phyloP scores from a whole-genome alignment of 176 grass and related monocot genomes.

The Rhynchospora tenuis region DNA sequence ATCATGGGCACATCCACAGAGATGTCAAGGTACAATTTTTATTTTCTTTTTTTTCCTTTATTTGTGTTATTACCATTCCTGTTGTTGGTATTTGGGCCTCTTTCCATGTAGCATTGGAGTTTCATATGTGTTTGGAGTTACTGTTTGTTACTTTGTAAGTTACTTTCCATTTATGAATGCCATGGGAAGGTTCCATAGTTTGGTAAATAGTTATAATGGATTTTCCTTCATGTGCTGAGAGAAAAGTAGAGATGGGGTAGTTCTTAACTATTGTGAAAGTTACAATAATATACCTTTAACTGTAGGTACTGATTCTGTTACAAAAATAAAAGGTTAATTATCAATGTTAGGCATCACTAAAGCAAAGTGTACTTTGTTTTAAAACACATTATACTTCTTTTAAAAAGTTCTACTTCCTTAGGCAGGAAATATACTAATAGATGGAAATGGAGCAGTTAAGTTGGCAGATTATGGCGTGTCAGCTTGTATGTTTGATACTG shows the following conservation, averaged over 20 bases:
- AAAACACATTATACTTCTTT: background rate
- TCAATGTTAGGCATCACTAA: background rate
- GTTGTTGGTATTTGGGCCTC: background rate
- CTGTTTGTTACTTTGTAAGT: background rate
- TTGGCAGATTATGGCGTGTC: conserved; percentile 95
- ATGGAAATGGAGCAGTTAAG: conserved; percentile 89
- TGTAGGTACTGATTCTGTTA: background rate
- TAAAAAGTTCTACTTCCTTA: conserved; percentile 51
- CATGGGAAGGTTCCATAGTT: background rate
- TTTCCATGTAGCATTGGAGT: background rate
- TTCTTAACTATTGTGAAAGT: background rate
- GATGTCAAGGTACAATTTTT: conserved; percentile 84
- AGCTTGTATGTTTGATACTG: conserved; percentile 94
- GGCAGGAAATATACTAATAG: conserved; percentile 98
- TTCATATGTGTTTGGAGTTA: background rate
- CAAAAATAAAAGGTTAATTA: no score
- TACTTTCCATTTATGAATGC: background rate
- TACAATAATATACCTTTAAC: background rate
- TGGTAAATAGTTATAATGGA: background rate
- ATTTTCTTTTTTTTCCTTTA: background rate
- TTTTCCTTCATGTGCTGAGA: background rate
- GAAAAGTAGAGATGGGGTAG: background rate
- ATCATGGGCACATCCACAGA: conserved; percentile 92
- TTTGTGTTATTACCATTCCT: background rate
- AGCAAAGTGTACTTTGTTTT: background rate